Evolutionary conservation across 1,139 yeast species (phyloP).

Genomic region (Geotrichum klebahnii): DNA sequence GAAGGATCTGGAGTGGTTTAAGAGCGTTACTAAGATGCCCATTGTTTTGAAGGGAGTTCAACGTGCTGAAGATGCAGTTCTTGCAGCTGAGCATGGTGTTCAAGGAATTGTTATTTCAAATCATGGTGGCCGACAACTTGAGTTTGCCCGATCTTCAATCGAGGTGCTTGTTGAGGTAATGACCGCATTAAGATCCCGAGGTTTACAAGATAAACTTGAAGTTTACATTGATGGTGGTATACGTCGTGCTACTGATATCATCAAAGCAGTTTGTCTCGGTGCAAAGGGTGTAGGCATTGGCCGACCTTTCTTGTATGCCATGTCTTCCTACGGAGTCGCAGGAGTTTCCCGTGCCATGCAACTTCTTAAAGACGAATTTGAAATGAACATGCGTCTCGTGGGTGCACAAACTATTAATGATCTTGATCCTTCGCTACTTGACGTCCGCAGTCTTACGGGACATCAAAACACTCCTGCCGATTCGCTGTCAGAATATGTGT

Average conservation of each 20-base stretch:
- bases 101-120: constrained; percentile 68
- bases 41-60: constrained; percentile 68
- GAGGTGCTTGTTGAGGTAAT: constrained; percentile 64
- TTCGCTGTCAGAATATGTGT: constrained; percentile 44
- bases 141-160: constrained; percentile 62
- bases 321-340: constrained; percentile 69
- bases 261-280: constrained; percentile 70
- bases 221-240: constrained; percentile 73
- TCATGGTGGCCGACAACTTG: constrained; percentile 79
- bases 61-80: constrained; percentile 59
- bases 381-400: constrained; percentile 81
- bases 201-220: constrained; percentile 50
- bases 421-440: constrained; percentile 54
- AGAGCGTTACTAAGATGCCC: constrained; percentile 56
- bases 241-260: constrained; percentile 65
- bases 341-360: constrained; percentile 80
- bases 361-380: constrained; percentile 72
- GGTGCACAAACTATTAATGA: constrained; percentile 70
- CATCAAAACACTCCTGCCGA: constrained; percentile 51
- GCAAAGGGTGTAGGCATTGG: constrained; percentile 79
- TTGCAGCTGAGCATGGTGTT: constrained; percentile 59
- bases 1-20: constrained; percentile 61
- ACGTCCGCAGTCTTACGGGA: constrained; percentile 40
- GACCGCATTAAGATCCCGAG: constrained; percentile 48
- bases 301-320: constrained; percentile 70